Base-by-base conservation (phyloP, 2,329 filamentous ascomycete species). In the Lasiodiplodia citricola region DNA sequence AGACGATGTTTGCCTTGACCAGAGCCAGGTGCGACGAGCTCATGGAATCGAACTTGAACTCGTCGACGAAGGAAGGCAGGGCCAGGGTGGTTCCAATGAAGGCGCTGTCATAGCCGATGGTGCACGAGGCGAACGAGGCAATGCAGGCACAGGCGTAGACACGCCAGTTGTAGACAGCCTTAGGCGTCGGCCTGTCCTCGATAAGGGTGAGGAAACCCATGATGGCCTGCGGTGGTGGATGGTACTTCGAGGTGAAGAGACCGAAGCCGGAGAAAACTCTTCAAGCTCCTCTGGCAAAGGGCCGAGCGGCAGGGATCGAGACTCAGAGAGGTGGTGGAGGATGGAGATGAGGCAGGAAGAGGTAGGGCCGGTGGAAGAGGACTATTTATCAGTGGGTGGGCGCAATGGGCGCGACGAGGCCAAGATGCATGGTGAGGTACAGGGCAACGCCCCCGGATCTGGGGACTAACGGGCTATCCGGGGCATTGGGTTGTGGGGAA, bases 21-120 rank as follows among this genome's bases (percentile, higher is more conserved):
- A 91, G 79, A 37, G 88, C 85, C 31, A 89, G 80, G n/a, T 86
- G 75, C 3, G 74, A 67, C 0, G 76, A 66, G 4, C 76, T 79
- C 80, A 90, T 86, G 2, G 79, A 74, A 2, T 78, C 81, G 73
- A 94, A 90, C 16, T 82, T 74, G 77, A 95, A 95, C 76, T 94
- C 92, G 1, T 83, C 74, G 55, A 83, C 84, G 79, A 94, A 94
- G 0, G 91, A 91, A 0, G 86, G 83, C 37, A 95, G 83, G 2
- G 90, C 87, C 38, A 94, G 62, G 1, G 92, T 94, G 0, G 90
- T 92, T 70, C 91, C 92, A 73, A 94, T 94, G 79, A 94, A 94
- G 71, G 92, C 90, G 64, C 87, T 91, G 77, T 94, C 91, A 71
- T 87, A 87, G 18, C 85, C 85, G 71, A 87, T 87, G 84, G 87